Evolutionary conservation across 108 stramenopile species (phyloP).

Genomic region (Nannochloropsis oceanica): DNA sequence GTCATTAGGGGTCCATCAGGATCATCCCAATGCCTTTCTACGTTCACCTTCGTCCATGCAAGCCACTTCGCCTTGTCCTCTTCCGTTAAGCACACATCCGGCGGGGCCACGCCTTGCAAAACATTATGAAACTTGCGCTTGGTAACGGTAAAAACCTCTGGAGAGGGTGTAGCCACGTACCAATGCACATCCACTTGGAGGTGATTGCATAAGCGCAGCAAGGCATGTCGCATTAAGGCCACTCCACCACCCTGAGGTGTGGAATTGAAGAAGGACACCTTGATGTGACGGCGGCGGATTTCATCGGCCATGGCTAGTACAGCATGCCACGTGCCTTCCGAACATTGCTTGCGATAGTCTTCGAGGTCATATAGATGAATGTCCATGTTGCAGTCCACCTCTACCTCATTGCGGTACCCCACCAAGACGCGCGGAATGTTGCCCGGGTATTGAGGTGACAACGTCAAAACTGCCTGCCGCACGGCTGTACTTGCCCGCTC

Average conservation of each 20-base stretch:
- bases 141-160: background rate
- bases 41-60: background rate
- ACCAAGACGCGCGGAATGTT: background rate
- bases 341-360: background rate
- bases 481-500: background rate
- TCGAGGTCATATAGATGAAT: background rate
- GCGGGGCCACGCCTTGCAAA: background rate
- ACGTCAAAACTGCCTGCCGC: background rate
- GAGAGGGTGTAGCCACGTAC: background rate
- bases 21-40: background rate
- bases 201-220: background rate
- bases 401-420: background rate
- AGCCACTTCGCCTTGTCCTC: background rate
- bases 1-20: background rate
- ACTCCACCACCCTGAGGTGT: background rate
- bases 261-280: background rate
- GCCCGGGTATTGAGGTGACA: background rate
- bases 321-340: background rate
- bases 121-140: background rate
- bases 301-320: background rate
- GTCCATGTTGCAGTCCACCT: background rate
- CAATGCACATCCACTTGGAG: background rate
- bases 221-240: background rate
- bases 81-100: background rate
- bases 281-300: background rate